Evolutionary conservation across 192 early-diverging fungal genomes (phyloP).

Genomic region (Gorgonomyces haynaldii): DNA sequence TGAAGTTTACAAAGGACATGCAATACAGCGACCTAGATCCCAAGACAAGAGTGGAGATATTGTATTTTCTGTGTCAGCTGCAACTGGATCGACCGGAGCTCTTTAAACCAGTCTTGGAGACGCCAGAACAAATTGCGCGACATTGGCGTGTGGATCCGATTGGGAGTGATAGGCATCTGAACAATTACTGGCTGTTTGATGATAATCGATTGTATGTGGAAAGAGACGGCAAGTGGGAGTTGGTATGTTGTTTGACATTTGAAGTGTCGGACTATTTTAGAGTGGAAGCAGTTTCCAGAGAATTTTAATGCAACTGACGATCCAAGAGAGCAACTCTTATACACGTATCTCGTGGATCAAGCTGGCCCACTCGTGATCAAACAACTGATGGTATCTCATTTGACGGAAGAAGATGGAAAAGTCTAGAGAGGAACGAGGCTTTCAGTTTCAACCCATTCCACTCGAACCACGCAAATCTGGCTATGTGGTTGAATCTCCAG

Average conservation of each 20-base stretch:
- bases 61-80: slow-evolving; percentile 43
- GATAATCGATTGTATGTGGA: slow-evolving; percentile 34
- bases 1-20: no score
- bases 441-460: no score
- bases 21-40: no score
- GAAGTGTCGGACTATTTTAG: slow-evolving; percentile 37
- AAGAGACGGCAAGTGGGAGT: slow-evolving; percentile 7
- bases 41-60: no score
- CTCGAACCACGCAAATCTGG: no score
- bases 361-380: slow-evolving; percentile 44
- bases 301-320: slow-evolving; percentile 37
- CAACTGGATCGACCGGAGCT: slow-evolving; percentile 56
- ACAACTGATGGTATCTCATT: slow-evolving; percentile 19
- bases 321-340: slow-evolving; percentile 42
- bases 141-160: slow-evolving; percentile 65
- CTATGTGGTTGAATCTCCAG: no score
- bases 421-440: no score
- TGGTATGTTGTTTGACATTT: not conserved
- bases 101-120: slow-evolving; percentile 33
- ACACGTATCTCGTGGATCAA: slow-evolving; percentile 36
- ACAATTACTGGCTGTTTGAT: slow-evolving; percentile 69
- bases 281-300: slow-evolving; percentile 57
- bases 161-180: slow-evolving; percentile 50
- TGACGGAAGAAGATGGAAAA: slow-evolving; percentile 12
- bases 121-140: slow-evolving; percentile 40